Conservation (phyloP, 805 yeast genomes). For the Ogataea ramenticola region DNA sequence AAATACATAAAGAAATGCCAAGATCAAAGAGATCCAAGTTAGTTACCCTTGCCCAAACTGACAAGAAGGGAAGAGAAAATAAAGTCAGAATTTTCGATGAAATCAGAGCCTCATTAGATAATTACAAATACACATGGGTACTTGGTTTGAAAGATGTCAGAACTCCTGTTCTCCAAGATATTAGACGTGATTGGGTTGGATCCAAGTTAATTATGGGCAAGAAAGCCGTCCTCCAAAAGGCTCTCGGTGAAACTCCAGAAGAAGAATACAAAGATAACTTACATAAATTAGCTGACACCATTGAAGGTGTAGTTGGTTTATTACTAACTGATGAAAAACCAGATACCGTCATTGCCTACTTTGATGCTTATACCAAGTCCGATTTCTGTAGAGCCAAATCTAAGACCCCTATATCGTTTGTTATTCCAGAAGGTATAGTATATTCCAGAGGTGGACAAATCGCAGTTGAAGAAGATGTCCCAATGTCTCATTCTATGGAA, state of each 20-base stretch:
- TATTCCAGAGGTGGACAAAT: conserved; percentile 95
- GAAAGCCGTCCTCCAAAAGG: conserved; percentile 87
- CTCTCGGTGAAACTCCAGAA: conserved; percentile 79
- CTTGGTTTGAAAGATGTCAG: conserved; percentile 86
- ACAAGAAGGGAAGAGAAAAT: conserved; percentile 89
- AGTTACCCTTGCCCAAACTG: conserved; percentile 92
- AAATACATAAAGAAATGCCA: conserved; percentile 58
- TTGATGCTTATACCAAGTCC: conserved; percentile 63
- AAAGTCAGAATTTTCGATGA: conserved; percentile 89
- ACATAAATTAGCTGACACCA: conserved; percentile 54
- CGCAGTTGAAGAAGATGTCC: conserved; percentile 86
- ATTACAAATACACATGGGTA: conserved; percentile 75
- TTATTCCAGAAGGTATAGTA: conserved; percentile 83
- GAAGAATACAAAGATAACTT: conserved; percentile 87
- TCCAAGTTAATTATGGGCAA: conserved; percentile 86
- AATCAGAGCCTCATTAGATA: conserved; percentile 74
- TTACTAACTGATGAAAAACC: conserved; percentile 85
- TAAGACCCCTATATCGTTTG: conserved; percentile 73
- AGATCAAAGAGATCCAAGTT: conserved; percentile 95
- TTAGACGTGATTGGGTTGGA: conserved; percentile 89
- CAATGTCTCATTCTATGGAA: conserved; percentile 94
- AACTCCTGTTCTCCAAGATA: conserved; percentile 90
- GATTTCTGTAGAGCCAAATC: conserved; percentile 91
- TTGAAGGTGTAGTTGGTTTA: conserved; percentile 79
- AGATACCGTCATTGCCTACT: conserved; percentile 85